Percentiles rank a stretch among this genome's conserved stretches.
These are phyloP conservation scores for Fusarium devonianum DNA, from an alignment of 2,329 filamentous ascomycete genomes.

Conservation along the genomic window DNA sequence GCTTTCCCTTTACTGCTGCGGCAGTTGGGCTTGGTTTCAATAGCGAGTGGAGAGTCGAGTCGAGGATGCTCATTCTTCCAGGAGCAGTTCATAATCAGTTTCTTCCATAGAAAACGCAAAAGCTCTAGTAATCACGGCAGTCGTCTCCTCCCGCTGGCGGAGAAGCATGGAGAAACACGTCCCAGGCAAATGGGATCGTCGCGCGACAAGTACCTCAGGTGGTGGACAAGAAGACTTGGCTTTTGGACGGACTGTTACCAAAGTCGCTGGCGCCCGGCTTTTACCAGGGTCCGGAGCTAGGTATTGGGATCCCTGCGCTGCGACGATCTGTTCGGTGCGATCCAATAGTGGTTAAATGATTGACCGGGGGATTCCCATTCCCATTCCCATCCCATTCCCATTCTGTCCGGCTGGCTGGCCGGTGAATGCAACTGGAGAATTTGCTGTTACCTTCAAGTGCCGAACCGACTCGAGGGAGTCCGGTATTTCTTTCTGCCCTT, in stretches of 20 bases:
- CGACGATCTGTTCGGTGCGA: conserved; percentile 25
- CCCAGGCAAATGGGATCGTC: conserved; percentile 34
- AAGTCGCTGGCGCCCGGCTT: conserved; percentile 39
- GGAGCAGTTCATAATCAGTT: conserved; percentile 31
- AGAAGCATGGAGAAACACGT: conserved; percentile 32
- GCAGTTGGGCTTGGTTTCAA: no score
- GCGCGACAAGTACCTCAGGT: conserved; percentile 19
- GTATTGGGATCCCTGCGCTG: conserved; percentile 22
- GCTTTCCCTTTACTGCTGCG: conserved; percentile 28
- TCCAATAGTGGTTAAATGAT: conserved; percentile 17
- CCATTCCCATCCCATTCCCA: no score
- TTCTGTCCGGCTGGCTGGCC: conserved; percentile 12
- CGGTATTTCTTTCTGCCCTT: not conserved
- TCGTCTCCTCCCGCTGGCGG: conserved; percentile 4
- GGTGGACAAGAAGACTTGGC: conserved; percentile 36
- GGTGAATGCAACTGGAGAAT: conserved; percentile 1
- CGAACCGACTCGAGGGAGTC: conserved; percentile 1
- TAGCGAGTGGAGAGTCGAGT: conserved; percentile 3
- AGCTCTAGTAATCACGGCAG: conserved; percentile 18
- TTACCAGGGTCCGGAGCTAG: conserved; percentile 32
- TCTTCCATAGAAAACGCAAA: conserved; percentile 6
- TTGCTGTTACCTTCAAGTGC: conserved; percentile 16
- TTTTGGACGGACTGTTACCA: conserved; percentile 29
- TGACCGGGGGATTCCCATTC: conserved; percentile 1
- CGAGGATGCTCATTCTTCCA: conserved; percentile 17